Percentiles rank a stretch among this genome's conserved stretches.
Evolutionary conservation across 768 basidiomycete species (phyloP).

Genomic region (Leccinum obscurum): DNA sequence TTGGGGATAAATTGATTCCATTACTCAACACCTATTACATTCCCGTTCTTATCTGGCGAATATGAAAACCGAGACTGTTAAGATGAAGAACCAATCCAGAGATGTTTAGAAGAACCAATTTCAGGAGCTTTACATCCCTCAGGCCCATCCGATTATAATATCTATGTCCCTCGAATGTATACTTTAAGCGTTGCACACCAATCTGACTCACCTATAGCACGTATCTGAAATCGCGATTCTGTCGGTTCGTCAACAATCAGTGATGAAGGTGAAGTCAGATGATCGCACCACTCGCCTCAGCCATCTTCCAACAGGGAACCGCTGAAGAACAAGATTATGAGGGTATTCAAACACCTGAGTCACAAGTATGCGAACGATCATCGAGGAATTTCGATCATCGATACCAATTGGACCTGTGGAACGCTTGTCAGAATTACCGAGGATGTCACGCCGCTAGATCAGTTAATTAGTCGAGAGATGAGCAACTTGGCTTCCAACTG

Average conservation of each 20-base stretch:
- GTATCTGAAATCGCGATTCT: conserved; percentile 70
- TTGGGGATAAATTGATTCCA: background rate
- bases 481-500: conserved; percentile 47
- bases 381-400: background rate
- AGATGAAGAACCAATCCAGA: background rate
- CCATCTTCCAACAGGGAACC: conserved; percentile 78
- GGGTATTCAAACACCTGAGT: conserved; percentile 71
- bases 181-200: background rate
- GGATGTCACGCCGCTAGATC: background rate
- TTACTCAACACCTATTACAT: background rate
- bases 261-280: background rate
- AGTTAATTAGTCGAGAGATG: conserved; percentile 60
- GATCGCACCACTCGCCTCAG: conserved; percentile 54
- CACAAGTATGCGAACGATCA: background rate
- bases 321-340: conserved; percentile 69
- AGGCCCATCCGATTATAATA: too few relatives aligned
- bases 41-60: background rate
- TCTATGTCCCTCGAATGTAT: too few relatives aligned
- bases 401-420: conserved; percentile 64
- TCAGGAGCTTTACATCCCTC: too few relatives aligned
- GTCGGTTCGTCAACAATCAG: conserved; percentile 20
- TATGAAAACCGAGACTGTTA: background rate
- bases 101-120: too few relatives aligned
- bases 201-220: conserved; percentile 46
- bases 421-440: background rate